These are phyloP conservation scores for Xanthoceras sorbifolium DNA, from an alignment of 345 rosid species.

Conservation along the genomic window DNA sequence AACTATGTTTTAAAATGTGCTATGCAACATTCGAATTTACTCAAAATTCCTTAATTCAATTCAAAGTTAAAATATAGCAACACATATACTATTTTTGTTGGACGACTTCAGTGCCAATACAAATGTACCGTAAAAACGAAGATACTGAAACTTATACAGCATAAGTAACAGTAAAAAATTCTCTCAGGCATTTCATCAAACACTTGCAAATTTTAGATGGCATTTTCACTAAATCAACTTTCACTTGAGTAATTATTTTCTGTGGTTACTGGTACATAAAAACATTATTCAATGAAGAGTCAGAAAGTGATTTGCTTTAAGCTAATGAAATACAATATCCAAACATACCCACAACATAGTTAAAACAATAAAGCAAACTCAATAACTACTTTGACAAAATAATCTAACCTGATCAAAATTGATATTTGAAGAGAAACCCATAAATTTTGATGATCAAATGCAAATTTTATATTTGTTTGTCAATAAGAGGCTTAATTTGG, in stretches of 20 bases:
- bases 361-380: too few species aligned
- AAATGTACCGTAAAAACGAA: background rate
- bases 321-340: too few species aligned
- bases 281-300: too few species aligned
- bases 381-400: too few species aligned
- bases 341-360: too few species aligned
- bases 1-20: too few species aligned
- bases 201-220: background rate
- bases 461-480: background rate
- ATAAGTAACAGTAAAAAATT: background rate
- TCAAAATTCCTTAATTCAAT: background rate
- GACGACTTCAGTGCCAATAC: background rate
- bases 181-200: constrained; percentile 20
- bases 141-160: background rate
- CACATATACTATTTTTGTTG: background rate
- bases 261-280: too few species aligned
- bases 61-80: background rate
- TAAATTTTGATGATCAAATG: background rate
- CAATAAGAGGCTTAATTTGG: too few species aligned
- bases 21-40: too few species aligned
- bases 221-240: too few species aligned
- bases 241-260: too few species aligned
- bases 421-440: background rate
- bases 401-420: background rate
- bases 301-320: too few species aligned